Evolutionary conservation across 495 filamentous ascomycete species (phyloP).

Genomic region (Filosporella fistucella): DNA sequence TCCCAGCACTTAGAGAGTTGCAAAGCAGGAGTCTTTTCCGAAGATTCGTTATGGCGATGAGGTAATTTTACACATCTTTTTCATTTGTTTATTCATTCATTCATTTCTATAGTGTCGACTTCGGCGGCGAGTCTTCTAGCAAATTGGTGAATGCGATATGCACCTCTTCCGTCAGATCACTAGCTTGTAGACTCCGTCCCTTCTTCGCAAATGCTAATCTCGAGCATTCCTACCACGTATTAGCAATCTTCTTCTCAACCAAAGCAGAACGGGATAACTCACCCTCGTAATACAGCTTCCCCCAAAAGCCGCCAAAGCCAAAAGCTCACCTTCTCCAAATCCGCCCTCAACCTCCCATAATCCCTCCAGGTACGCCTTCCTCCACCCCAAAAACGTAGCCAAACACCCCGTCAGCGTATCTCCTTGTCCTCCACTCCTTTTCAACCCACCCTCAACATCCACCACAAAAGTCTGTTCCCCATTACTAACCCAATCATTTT

Average conservation of each 20-base stretch:
- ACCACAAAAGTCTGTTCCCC: constrained; percentile 68
- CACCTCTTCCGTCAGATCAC: constrained; percentile 90
- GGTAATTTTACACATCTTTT: no score
- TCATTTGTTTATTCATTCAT: no score
- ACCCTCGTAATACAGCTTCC: constrained; percentile 81
- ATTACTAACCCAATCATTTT: constrained; percentile 80
- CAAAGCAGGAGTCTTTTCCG: no score
- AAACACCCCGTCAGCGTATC: constrained; percentile 91
- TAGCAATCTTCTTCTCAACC: background rate
- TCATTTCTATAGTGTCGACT: no score
- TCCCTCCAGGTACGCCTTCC: constrained; percentile 76
- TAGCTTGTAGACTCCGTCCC: constrained; percentile 87
- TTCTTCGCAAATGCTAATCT: constrained; percentile 81
- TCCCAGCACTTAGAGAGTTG: no score
- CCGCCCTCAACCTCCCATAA: constrained; percentile 72
- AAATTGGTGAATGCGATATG: constrained; percentile 75
- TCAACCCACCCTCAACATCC: constrained; percentile 74
- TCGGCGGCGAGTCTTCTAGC: constrained; percentile 47
- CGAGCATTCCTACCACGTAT: constrained; percentile 61
- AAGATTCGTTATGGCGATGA: no score
- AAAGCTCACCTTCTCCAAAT: constrained; percentile 55
- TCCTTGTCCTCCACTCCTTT: constrained; percentile 91
- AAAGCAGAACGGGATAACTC: constrained; percentile 20
- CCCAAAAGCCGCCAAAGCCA: constrained; percentile 78
- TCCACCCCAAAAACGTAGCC: constrained; percentile 83